Percentiles rank a stretch among this genome's conserved stretches.
These are phyloP conservation scores for Nymphaea thermarum DNA, from an alignment of 164 flowering plant genomes.

Conservation along the genomic window DNA sequence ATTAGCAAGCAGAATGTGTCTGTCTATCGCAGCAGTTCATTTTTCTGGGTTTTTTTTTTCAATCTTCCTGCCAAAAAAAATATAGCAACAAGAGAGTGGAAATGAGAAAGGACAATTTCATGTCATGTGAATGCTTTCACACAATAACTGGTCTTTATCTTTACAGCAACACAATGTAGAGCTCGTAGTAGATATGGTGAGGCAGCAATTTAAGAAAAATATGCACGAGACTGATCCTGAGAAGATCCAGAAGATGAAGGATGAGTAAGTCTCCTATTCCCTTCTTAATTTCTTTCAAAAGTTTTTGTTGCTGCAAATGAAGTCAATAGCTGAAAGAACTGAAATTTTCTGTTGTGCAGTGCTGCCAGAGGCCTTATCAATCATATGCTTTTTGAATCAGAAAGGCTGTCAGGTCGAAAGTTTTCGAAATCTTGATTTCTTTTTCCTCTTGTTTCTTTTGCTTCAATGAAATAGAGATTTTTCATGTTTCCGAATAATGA, in stretches of 20 bases:
- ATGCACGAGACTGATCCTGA: constrained; percentile 91
- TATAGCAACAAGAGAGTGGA: no score
- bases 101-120: no score
- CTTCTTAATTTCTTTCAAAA: no score
- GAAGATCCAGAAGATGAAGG: constrained; percentile 81
- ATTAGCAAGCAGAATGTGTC: no score
- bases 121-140: not conserved
- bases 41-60: no score
- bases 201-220: constrained; percentile 77
- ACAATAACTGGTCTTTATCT: not conserved
- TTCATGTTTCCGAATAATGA: not conserved
- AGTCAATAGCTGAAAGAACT: no score
- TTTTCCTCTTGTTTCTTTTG: not conserved
- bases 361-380: constrained; percentile 99
- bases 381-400: constrained; percentile 76
- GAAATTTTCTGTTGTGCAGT: constrained; percentile 32
- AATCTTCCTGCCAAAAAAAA: no score
- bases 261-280: constrained; percentile 48
- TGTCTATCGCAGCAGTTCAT: no score
- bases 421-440: constrained; percentile 35
- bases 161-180: constrained; percentile 79
- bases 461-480: not conserved
- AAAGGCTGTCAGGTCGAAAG: constrained; percentile 82
- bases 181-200: constrained; percentile 73
- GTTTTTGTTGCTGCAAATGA: no score